Conservation (phyloP, 495 filamentous ascomycete genomes). For the Letharia lupina region DNA sequence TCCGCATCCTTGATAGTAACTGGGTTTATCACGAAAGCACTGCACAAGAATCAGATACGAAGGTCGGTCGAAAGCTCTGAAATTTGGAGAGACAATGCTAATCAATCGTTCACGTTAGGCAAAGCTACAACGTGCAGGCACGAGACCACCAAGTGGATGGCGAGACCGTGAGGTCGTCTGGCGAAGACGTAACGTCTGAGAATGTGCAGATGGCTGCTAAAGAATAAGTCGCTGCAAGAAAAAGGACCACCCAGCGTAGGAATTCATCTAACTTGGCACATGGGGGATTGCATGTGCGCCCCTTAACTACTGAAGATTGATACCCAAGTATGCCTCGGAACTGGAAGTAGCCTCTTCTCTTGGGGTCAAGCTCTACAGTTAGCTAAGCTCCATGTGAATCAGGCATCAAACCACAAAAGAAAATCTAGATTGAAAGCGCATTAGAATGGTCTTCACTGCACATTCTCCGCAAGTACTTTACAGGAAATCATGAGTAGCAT, state of each 20-base stretch:
- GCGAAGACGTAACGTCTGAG: background rate
- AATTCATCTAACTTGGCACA: too few species aligned
- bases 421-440: too few species aligned
- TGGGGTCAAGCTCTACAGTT: too few species aligned
- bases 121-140: background rate
- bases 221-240: background rate
- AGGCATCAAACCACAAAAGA: too few species aligned
- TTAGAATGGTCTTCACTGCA: too few species aligned
- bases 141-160: background rate
- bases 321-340: too few species aligned
- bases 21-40: conserved; percentile 1
- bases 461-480: too few species aligned
- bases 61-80: background rate
- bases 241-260: background rate
- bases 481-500: too few species aligned
- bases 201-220: background rate
- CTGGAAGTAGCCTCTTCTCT: too few species aligned
- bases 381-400: too few species aligned
- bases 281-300: too few species aligned
- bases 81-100: background rate
- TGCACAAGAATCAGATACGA: background rate
- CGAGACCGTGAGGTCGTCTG: background rate
- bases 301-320: too few species aligned
- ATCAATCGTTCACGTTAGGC: background rate
- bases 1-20: conserved; percentile 31